These are phyloP conservation scores for Rhizopogon roseolus DNA, from an alignment of 768 basidiomycete genomes.

Conservation along the genomic window DNA sequence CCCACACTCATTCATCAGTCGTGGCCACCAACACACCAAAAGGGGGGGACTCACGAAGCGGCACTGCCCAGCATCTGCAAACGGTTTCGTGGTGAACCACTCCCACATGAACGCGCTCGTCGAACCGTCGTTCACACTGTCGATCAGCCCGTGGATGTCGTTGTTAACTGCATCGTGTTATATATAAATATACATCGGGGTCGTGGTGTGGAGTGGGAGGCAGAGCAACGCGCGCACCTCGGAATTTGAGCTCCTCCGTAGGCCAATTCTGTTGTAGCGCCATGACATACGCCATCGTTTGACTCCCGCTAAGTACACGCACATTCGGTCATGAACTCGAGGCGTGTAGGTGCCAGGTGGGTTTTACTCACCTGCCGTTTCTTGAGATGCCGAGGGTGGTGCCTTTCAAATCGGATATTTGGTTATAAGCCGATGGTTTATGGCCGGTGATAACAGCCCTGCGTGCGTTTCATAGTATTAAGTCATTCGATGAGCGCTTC, in stretches of 20 bases:
- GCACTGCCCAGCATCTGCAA: conserved; percentile 70
- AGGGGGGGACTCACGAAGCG: conserved; percentile 61
- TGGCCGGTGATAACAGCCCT: conserved; percentile 91
- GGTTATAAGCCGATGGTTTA: conserved; percentile 61
- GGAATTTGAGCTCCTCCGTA: conserved; percentile 58
- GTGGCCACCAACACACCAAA: background rate
- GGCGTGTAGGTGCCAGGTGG: background rate
- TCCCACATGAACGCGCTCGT: conserved; percentile 96
- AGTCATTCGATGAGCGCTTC: no score
- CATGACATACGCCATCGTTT: conserved; percentile 97
- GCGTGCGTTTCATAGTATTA: background rate
- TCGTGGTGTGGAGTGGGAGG: background rate
- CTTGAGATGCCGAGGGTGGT: conserved; percentile 89
- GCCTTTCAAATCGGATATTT: conserved; percentile 69
- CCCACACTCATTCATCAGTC: background rate
- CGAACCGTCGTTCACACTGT: conserved; percentile 83
- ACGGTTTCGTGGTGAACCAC: conserved; percentile 87
- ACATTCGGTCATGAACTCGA: background rate
- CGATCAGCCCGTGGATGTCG: conserved; percentile 74
- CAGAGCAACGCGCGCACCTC: conserved; percentile 41
- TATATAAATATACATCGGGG: background rate
- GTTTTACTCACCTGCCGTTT: conserved; percentile 58
- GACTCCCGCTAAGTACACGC: conserved; percentile 56
- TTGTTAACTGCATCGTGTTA: conserved; percentile 54
- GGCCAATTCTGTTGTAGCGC: conserved; percentile 84